Evolutionary conservation across 2,329 filamentous ascomycete species (phyloP).

Genomic region (Dothistroma septosporum): DNA sequence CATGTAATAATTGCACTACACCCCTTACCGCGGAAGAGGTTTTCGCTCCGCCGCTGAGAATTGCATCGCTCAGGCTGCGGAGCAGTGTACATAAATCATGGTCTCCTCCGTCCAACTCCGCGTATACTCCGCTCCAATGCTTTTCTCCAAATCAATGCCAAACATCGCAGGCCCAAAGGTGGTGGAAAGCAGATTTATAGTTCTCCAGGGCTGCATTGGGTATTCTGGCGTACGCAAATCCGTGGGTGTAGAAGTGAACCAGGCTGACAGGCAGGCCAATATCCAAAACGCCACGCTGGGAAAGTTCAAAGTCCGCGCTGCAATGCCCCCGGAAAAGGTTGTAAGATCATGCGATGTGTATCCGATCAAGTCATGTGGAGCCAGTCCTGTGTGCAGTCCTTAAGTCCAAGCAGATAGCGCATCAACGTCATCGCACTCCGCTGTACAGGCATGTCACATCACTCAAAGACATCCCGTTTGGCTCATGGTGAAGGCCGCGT

Average conservation of each 20-base stretch:
- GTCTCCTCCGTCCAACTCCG: neutral
- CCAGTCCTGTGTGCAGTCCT: neutral
- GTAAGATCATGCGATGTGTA: neutral
- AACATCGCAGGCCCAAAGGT: neutral
- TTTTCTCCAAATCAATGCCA: neutral
- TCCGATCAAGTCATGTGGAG: neutral
- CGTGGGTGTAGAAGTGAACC: neutral
- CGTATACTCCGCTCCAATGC: neutral
- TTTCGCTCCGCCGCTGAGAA: neutral
- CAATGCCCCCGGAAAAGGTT: neutral
- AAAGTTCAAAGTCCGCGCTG: neutral
- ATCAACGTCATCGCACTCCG: neutral
- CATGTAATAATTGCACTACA: neutral
- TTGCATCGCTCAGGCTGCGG: neutral
- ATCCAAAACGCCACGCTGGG: neutral
- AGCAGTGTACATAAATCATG: neutral
- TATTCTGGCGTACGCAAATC: slow-evolving; percentile 3
- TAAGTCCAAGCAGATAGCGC: neutral
- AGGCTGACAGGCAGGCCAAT: neutral
- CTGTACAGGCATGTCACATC: neutral
- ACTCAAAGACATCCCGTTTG: neutral
- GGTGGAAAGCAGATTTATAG: neutral
- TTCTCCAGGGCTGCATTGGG: neutral
- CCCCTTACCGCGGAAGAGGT: neutral
- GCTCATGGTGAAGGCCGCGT: neutral